Evolutionary conservation across 2,329 filamentous ascomycete species (phyloP), one percentile per base, ranked within the genome.

Genomic region (Phyllosticta capitalensis): DNA sequence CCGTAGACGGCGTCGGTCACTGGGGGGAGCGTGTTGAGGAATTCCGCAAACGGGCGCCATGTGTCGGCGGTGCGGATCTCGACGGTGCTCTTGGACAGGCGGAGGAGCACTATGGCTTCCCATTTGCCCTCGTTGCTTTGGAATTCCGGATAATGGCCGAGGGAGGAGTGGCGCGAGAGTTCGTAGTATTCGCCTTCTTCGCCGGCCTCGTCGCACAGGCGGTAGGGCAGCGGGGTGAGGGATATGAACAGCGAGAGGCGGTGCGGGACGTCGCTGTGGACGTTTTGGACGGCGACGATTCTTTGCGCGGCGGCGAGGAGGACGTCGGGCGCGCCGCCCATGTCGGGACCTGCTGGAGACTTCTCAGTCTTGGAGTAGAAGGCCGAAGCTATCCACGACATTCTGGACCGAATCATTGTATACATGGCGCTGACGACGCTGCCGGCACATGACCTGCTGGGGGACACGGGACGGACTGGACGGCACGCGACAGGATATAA

Each of bases 71-170:
- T 52, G 33, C 51, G 56, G 22, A 58, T 52, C 28, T 58, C 51
- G 51, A 58, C 56, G 17, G 21, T 33, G 9, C n/a, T 19, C 20
- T 24, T 24, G n/a, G 51, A 48, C 5, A 58, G 56, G 9, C 56
- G 56, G 49, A 58, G 52, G 20, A 51, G 56, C n/a, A 58, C 56
- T 4, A 58, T 52, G 5, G 56, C 54, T 51, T 58, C 56, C 56
- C 56, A 58, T 38, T 53, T 58, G 56, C 56, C 56, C 9, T 58
- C 56, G 51, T 58, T 53, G 49, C 54, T 58, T 21, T 30, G 30
- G 51, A 49, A 58, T 14, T 58, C 56, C 2, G 56, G 51, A 17
- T 58, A 54, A 22, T 58, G 52, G 17, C 56, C 56, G 10, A 58
- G 51, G 5, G 30, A 33, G 10, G 56, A 58, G 14, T 51, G 50